These are phyloP conservation scores for Fusarium sp. DNA, from an alignment of 2,329 filamentous ascomycete genomes.

Conservation along the genomic window DNA sequence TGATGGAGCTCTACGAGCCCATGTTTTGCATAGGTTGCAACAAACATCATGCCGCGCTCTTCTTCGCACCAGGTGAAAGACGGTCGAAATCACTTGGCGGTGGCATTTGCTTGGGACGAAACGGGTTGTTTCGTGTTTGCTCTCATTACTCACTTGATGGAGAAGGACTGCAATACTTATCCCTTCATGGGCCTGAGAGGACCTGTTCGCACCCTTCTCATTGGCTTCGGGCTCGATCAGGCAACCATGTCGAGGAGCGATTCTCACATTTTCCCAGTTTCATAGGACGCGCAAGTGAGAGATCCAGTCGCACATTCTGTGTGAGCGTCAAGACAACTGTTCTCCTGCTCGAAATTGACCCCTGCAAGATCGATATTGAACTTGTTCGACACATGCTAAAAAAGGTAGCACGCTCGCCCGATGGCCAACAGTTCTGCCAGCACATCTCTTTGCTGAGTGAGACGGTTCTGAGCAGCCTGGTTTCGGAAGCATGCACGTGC, in stretches of 20 bases:
- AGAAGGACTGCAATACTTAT: too few relatives aligned
- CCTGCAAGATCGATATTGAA: background rate
- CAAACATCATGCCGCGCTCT: background rate
- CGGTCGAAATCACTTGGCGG: background rate
- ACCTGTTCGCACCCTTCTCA: background rate
- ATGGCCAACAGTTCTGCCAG: background rate
- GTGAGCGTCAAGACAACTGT: background rate
- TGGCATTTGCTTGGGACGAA: slow-evolving; percentile 1
- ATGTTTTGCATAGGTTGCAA: background rate
- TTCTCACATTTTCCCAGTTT: background rate
- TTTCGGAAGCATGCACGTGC: background rate
- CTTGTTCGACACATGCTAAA: background rate
- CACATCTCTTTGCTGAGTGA: background rate
- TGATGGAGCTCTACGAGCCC: slow-evolving; percentile 7
- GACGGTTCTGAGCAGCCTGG: background rate
- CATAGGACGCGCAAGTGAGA: background rate
- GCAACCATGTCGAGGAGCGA: background rate
- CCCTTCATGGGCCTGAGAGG: too few relatives aligned
- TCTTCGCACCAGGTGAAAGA: slow-evolving; percentile 4
- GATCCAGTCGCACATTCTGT: background rate
- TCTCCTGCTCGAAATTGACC: background rate
- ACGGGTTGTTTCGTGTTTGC: background rate
- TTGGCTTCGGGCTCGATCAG: background rate
- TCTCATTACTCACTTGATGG: background rate
- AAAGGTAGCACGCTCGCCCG: background rate